Evolutionary conservation across 306 rosid genomes (phyloP), one percentile per base, ranked within the genome.

Genomic region (Lupinus albus): DNA sequence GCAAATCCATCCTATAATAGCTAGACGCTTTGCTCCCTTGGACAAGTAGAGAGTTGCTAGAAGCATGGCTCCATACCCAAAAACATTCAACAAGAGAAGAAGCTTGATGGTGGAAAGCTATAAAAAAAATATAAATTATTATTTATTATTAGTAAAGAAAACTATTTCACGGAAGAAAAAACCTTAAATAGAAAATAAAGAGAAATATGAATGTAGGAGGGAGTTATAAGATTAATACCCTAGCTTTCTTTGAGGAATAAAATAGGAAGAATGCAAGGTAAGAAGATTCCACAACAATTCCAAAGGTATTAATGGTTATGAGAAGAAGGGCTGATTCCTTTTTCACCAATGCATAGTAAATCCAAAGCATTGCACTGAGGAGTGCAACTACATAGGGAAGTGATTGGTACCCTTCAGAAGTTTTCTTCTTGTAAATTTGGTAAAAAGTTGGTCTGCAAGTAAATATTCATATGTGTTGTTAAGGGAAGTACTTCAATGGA

Each of bases 311-410:
- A 76, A 94, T 86, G 68, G 99, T 88, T 74, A 90, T 84, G 63
- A 94, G 92, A 70, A 94, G 88, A 41, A 90, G 85, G 38, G 81
- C 80, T 12, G 87, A 64, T 11, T 85, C 88, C 15, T 53, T 54
- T 48, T 94, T 90, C 11, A 88, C 83, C 47, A 86, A 56, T 4
- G 95, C 99, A 3, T 94, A 94, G 86, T 90, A 94, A 47, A 94
- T 84, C 95, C 92, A 88, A 49, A 90, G 83, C 96, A 86, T 90
- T 30, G 83, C 92, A 68, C 99, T 94, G 48, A 94, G 78, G 0
- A 94, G 82, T 45, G 87, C 91, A n/a, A 94, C 85, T 63, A 86
- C 92, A 51, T 94, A 94, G 1, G 99, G 96, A 44, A 90, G 82
- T 13, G 92, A 76, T 33, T 90, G 99, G 56, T 78, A 94, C 16